phyloP scores from a whole-genome alignment of 805 yeast genomes.

The Kluyveromyces siamensis region DNA sequence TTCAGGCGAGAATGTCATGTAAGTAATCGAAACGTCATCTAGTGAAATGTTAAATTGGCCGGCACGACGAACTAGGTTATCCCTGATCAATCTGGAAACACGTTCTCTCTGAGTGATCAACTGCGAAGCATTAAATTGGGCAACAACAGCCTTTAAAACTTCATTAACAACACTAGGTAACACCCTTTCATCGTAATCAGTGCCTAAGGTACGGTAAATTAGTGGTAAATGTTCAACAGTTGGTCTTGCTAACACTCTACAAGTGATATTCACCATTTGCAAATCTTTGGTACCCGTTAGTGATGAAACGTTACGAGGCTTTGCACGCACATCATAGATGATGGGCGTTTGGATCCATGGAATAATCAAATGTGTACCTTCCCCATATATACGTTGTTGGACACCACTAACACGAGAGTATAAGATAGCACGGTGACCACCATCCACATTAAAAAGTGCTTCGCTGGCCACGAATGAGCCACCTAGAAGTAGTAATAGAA shows the following conservation, averaged over 20 bases:
- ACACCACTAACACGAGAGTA: slow-evolving; percentile 86
- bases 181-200: slow-evolving; percentile 93
- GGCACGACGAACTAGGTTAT: slow-evolving; percentile 85
- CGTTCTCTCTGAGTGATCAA: slow-evolving; percentile 98
- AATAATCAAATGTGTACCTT: slow-evolving; percentile 89
- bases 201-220: slow-evolving; percentile 86
- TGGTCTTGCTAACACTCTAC: slow-evolving; percentile 92
- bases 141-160: slow-evolving; percentile 92
- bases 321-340: slow-evolving; percentile 91
- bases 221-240: slow-evolving; percentile 67
- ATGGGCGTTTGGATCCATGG: slow-evolving; percentile 95
- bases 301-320: slow-evolving; percentile 92
- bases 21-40: slow-evolving; percentile 95
- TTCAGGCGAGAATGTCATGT: slow-evolving; percentile 96
- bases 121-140: slow-evolving; percentile 97
- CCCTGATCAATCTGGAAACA: slow-evolving; percentile 85
- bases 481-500: slow-evolving; percentile 48
- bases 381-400: slow-evolving; percentile 70
- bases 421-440: slow-evolving; percentile 96
- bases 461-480: slow-evolving; percentile 45
- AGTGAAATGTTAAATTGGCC: slow-evolving; percentile 74
- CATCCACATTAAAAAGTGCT: slow-evolving; percentile 80
- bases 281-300: slow-evolving; percentile 96
- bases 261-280: slow-evolving; percentile 99
- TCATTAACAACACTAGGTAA: slow-evolving; percentile 97